Base-by-base conservation (phyloP, 768 basidiomycete genomes). In the Roridomyces roridus region DNA sequence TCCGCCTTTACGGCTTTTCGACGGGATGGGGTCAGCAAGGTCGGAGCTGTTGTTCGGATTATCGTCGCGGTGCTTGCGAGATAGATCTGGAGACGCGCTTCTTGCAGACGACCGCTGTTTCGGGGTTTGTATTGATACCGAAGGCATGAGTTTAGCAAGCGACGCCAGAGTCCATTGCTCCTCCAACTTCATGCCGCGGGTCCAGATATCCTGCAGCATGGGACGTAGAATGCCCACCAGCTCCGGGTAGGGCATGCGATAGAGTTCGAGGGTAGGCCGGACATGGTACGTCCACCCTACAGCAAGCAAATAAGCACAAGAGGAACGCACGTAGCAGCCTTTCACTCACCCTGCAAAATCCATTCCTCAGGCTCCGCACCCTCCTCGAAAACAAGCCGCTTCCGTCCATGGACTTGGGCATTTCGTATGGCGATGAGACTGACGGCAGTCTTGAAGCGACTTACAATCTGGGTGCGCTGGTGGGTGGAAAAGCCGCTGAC, bases 221-320 rank as follows among this genome's bases (percentile, higher is more conserved):
- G 36, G 37, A 14, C 80, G 77, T 3, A 82, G 55, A 10, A 66
- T 15, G n/a, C 68, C 57, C 24, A 84, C 70, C 31, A 84, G 68
- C 9, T 72, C 62, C 2, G 71, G 51, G 60, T 77, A 80, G 0
- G 80, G 77, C 79, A 80, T 80, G 6, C 70, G 70, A 58, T 80
- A 78, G 1, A 82, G 52, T 31, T 72, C 69, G 5, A 74, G 64
- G 0, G 66, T 72, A 9, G 77, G 77, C 17, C 61, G 68, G 49
- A 80, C 74, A 31, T 78, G 61, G 51, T 84, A 84, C 37, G 79
- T 72, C 83, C 83, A 84, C n/a, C 77, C 83, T 83, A 34, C 12
- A 21, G 21, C 6, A 39, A n/a, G 31, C n/a, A n/a, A 24, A 23
- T 18, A 37, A 21, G 11, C 6, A 6, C 4, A 15, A n/a, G 1